These are phyloP conservation scores for Psilocybe subaeruginosa DNA, from an alignment of 768 basidiomycete genomes.

Conservation along the genomic window DNA sequence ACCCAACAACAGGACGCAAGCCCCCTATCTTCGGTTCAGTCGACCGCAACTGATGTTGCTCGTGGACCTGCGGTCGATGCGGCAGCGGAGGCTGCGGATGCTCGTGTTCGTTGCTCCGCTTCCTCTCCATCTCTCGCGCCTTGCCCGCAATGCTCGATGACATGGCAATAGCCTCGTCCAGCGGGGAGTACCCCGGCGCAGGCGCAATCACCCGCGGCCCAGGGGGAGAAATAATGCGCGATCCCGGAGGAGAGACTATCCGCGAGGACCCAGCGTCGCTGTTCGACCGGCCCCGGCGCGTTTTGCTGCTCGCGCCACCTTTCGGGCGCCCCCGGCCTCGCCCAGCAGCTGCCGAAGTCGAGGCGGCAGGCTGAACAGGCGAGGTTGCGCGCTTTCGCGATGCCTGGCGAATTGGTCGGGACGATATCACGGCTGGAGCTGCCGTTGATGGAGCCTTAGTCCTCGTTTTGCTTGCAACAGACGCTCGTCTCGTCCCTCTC, in stretches of 20 bases:
- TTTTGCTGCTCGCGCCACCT: neutral
- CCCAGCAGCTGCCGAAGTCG: neutral
- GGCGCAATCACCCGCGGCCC: constrained; percentile 6
- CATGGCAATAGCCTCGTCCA: constrained; percentile 12
- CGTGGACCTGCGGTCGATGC: neutral
- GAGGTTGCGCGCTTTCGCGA: constrained; percentile 5
- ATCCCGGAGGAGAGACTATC: constrained; percentile 24
- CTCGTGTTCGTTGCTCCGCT: constrained; percentile 4
- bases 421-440: neutral
- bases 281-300: neutral
- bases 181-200: constrained; percentile 5
- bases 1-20: constrained; percentile 20
- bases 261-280: constrained; percentile 10
- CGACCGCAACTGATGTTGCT: neutral
- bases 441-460: neutral
- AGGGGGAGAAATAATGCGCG: constrained; percentile 10
- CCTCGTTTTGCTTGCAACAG: neutral
- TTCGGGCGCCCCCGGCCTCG: constrained; percentile 8
- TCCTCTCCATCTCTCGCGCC: neutral
- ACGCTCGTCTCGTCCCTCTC: neutral
- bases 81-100: no score
- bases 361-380: neutral
- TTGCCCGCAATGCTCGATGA: neutral
- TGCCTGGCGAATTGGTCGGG: constrained; percentile 8
- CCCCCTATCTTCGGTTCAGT: neutral